Base-by-base conservation (phyloP, 163 green algal species). In the Volvox carteri region DNA sequence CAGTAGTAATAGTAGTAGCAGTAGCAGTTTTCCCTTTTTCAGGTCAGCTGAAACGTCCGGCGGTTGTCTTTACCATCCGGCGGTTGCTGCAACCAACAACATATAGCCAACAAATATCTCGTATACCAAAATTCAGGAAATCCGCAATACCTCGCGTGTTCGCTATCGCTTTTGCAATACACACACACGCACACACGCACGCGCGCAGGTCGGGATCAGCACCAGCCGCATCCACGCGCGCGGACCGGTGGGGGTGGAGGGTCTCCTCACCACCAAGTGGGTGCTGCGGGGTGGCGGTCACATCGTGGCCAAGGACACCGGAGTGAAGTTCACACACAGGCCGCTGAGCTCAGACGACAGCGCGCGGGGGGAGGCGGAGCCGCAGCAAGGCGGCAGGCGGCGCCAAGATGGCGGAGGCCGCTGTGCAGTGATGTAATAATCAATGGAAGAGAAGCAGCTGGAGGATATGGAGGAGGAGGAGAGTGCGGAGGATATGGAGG, bases 201-300 rank as follows among this genome's bases (percentile, higher is more conserved):
- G 3, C 23, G 50, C 67, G 62, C 25, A 99, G 94, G 98, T 99
- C 62, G 98, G 98, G 90, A 99, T 99, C 93, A 97, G 93, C 91
- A 99, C 98, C 12, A 96, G 93, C 70, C 93, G 98, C 68, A 99
- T 99, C 92, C 98, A 99, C 90, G 98, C 98, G 1, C 94, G 98
- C 37, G 98, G 98, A 23, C 98, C 98, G 4, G 98, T 99, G 23
- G 98, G 98, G 23, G 98, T 99, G 52, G 98, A 99, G 92, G 98
- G 98, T 0, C 93, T 99, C 90, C 95, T 99, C 25, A 99, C 98
- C 19, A 99, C 95, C 41, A 96, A 97, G 86, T 99, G 94, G 93
- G 85, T 99, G 62, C 91, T 99, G 89, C 92, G 96, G 14, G 98
- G 98, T 35, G 76, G 68, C 12, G 98, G 98, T 1, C 97, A 99